These are phyloP conservation scores for Coleophoma cylindrospora DNA, from an alignment of 2,329 filamentous ascomycete species.

Conservation along the genomic window DNA sequence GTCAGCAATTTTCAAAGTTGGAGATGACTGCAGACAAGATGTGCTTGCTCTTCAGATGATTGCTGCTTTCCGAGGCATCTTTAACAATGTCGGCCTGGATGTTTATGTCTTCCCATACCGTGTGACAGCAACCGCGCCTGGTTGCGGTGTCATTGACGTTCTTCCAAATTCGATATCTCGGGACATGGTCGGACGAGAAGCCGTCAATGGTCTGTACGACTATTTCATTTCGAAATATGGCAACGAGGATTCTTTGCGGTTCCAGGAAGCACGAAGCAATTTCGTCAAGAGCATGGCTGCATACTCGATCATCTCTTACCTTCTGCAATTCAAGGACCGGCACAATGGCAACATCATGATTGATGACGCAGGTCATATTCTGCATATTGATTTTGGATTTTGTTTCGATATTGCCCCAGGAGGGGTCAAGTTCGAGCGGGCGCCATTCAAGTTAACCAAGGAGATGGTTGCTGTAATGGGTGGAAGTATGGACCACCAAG, in stretches of 20 bases:
- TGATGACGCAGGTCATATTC: constrained; percentile 91
- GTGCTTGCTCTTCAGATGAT: constrained; percentile 97
- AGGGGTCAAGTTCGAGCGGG: constrained; percentile 94
- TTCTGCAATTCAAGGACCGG: constrained; percentile 97
- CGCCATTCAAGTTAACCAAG: constrained; percentile 93
- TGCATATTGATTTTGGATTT: constrained; percentile 99
- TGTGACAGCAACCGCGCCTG: constrained; percentile 93
- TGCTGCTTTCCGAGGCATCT: constrained; percentile 93
- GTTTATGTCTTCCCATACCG: constrained; percentile 97
- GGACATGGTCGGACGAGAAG: constrained; percentile 97
- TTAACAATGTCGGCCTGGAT: constrained; percentile 89
- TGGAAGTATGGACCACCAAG: constrained; percentile 74
- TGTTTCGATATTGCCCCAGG: constrained; percentile 98
- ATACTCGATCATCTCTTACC: constrained; percentile 93
- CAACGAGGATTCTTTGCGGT: constrained; percentile 88
- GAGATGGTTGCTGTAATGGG: constrained; percentile 99
- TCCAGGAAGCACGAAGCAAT: constrained; percentile 92
- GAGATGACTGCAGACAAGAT: constrained; percentile 96
- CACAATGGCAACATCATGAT: constrained; percentile 99
- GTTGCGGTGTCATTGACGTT: constrained; percentile 97
- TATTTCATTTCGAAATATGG: constrained; percentile 98
- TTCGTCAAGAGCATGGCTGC: constrained; percentile 99
- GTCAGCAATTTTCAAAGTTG: constrained; percentile 99
- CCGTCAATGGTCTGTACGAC: constrained; percentile 96
- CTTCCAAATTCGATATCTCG: constrained; percentile 96